A percentile compares a stretch with the other conserved stretches of the same genome.
Conservation (phyloP, 2,329 filamentous ascomycete genomes). For the Tolypocladium sp. region DNA sequence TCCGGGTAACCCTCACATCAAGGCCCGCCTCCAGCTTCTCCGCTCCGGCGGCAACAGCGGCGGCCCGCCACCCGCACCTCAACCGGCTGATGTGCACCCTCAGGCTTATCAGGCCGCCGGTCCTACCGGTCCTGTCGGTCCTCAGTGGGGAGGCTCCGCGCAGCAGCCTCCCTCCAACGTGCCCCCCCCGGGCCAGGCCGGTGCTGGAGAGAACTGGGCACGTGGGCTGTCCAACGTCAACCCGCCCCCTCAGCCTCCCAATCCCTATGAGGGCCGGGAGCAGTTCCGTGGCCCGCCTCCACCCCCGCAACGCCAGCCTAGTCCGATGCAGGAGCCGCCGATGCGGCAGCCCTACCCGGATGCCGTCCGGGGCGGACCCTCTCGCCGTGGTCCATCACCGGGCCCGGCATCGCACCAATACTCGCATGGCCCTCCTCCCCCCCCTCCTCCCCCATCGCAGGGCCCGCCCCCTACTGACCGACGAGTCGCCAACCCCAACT, state of each 20-base stretch:
- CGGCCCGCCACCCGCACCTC: slow-evolving; percentile 66
- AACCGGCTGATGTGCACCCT: slow-evolving; percentile 92
- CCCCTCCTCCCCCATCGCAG: slow-evolving; percentile 31
- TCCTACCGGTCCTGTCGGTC: slow-evolving; percentile 72
- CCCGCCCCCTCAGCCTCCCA: slow-evolving; percentile 63
- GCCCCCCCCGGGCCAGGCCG: slow-evolving; percentile 54
- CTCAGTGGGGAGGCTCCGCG: slow-evolving; percentile 79
- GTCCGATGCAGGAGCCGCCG: slow-evolving; percentile 58
- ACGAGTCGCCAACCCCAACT: slow-evolving; percentile 51
- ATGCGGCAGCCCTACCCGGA: slow-evolving; percentile 55
- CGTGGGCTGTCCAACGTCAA: slow-evolving; percentile 71
- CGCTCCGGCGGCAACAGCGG: slow-evolving; percentile 71
- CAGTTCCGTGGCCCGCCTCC: slow-evolving; percentile 64
- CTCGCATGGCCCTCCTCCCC: slow-evolving; percentile 40
- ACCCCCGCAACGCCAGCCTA: slow-evolving; percentile 62
- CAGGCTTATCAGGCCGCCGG: slow-evolving; percentile 83
- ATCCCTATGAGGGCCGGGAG: slow-evolving; percentile 66
- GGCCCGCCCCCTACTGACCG: slow-evolving; percentile 43
- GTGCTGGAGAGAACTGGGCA: slow-evolving; percentile 47
- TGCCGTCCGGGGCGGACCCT: slow-evolving; percentile 18
- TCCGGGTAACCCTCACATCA: slow-evolving; percentile 89
- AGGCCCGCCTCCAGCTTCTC: slow-evolving; percentile 82
- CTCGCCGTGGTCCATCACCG: slow-evolving; percentile 41
- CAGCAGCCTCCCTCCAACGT: slow-evolving; percentile 41
- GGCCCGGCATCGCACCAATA: slow-evolving; percentile 31